phyloP scores from a whole-genome alignment of 108 stramenopile species.

The Schizochytrium sp. region DNA sequence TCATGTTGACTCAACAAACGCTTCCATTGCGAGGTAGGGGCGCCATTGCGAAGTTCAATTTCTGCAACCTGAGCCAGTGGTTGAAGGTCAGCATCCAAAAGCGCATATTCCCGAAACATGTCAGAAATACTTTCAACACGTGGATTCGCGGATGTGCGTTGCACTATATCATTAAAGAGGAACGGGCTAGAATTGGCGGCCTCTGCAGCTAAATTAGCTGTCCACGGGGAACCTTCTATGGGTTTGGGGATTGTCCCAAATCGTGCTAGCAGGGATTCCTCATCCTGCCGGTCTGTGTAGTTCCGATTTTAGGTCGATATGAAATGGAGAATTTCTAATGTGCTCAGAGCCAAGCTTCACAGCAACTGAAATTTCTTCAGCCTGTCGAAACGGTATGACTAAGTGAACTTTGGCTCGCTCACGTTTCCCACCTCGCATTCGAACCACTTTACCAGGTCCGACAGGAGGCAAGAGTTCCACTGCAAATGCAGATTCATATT shows the following conservation, averaged over 20 bases:
- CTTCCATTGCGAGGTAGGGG: constrained; percentile 12
- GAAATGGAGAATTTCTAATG: too few relatives aligned
- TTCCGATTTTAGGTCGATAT: too few relatives aligned
- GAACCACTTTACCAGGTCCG: background rate
- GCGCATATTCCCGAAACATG: background rate
- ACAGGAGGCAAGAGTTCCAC: background rate
- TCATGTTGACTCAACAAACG: background rate
- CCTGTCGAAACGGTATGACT: background rate
- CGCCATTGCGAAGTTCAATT: background rate
- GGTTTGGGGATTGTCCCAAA: too few relatives aligned
- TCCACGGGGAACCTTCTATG: too few relatives aligned
- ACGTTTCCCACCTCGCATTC: background rate
- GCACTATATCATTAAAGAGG: background rate
- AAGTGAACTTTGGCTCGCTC: background rate
- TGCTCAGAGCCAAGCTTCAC: too few relatives aligned
- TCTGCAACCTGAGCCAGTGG: constrained; percentile 5
- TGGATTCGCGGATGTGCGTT: background rate
- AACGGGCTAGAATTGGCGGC: too few relatives aligned
- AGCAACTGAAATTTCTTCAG: too few relatives aligned
- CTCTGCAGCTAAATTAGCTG: too few relatives aligned
- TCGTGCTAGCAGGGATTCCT: too few relatives aligned
- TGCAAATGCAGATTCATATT: background rate
- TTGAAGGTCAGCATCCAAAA: background rate
- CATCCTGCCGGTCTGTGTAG: too few relatives aligned
- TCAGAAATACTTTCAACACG: background rate